phyloP scores from a whole-genome alignment of 2,329 filamentous ascomycete genomes.

The Zymoseptoria ardabiliae region DNA sequence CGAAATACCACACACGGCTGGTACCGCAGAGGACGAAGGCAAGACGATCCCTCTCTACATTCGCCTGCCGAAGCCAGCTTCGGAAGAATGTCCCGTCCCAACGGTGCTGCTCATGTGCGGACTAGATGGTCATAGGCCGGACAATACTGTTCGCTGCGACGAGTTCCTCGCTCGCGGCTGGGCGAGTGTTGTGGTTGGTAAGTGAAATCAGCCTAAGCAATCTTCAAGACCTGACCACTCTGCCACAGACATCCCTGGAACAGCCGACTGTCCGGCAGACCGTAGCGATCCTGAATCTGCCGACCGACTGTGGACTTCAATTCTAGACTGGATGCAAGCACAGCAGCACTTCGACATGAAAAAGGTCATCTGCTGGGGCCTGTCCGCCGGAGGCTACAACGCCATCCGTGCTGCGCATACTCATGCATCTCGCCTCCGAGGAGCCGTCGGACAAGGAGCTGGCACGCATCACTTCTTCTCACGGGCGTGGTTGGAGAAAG shows the following conservation, averaged over 20 bases:
- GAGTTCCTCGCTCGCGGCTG: conserved; percentile 58
- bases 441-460: conserved; percentile 56
- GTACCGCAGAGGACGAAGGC: conserved; percentile 28
- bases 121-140: conserved; percentile 56
- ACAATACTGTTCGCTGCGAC: conserved; percentile 53
- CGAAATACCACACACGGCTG: conserved; percentile 34
- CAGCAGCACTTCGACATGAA: conserved; percentile 49
- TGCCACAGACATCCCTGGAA: conserved; percentile 53
- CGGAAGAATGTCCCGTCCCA: conserved; percentile 32
- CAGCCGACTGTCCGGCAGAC: conserved; percentile 60
- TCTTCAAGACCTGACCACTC: not conserved
- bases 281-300: conserved; percentile 51
- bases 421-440: conserved; percentile 48
- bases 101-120: conserved; percentile 54
- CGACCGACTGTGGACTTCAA: conserved; percentile 56
- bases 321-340: conserved; percentile 53
- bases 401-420: conserved; percentile 59
- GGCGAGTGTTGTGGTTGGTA: conserved; percentile 56
- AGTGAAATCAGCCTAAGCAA: not conserved
- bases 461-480: conserved; percentile 57
- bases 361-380: conserved; percentile 55
- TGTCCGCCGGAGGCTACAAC: conserved; percentile 62
- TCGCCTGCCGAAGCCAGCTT: conserved; percentile 29
- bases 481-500: conserved; percentile 52
- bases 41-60: conserved; percentile 35